These are phyloP conservation scores for Chamaecyparis obtusa DNA, from an alignment of 75 land plant genomes.

Conservation along the genomic window DNA sequence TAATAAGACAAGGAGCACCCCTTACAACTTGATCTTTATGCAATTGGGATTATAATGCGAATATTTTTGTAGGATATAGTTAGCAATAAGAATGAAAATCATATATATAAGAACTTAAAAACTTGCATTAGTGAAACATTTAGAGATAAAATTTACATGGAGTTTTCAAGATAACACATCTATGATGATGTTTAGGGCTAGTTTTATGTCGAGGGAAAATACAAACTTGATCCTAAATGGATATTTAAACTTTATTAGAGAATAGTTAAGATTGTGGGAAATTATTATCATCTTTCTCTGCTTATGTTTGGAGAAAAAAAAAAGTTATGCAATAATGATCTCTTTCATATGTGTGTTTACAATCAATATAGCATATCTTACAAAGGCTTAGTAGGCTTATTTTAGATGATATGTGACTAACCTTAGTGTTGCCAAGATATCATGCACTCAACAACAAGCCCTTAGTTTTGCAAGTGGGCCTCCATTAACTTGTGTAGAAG, in stretches of 20 bases:
- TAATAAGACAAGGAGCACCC: not conserved
- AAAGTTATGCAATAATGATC: not conserved
- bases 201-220: not conserved
- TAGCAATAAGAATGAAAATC: not conserved
- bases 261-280: too few relatives aligned
- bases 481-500: not conserved
- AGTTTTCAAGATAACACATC: too few relatives aligned
- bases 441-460: not conserved
- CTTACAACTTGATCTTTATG: not conserved
- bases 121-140: too few relatives aligned
- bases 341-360: not conserved
- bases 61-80: not conserved
- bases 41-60: not conserved
- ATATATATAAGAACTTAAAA: not conserved
- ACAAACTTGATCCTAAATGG: too few relatives aligned
- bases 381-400: not conserved
- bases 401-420: not conserved
- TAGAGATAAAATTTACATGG: not conserved
- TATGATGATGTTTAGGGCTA: not conserved
- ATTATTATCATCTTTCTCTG: not conserved
- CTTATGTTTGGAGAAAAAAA: not conserved
- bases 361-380: not conserved
- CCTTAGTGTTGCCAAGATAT: not conserved
- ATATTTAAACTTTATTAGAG: too few relatives aligned
- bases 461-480: not conserved